These are phyloP conservation scores for Peronospora destructor DNA, from an alignment of 352 stramenopile genomes.

Conservation along the genomic window DNA sequence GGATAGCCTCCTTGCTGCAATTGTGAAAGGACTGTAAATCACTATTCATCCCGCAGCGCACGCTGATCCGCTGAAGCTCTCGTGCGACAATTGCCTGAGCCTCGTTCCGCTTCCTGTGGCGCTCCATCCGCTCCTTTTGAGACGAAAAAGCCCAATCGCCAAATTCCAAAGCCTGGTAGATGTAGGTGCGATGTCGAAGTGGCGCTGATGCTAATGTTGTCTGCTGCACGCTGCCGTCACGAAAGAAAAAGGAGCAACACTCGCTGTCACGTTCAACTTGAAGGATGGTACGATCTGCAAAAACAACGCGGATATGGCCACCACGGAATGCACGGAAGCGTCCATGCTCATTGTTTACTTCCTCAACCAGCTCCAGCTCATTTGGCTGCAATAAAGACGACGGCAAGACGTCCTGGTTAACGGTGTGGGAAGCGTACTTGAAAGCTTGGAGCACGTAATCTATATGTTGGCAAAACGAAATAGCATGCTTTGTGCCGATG, in stretches of 20 bases:
- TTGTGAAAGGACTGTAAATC: constrained; percentile 1
- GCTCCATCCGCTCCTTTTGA: constrained; percentile 41
- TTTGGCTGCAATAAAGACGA: constrained; percentile 2
- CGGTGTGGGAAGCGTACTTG: constrained; percentile 3
- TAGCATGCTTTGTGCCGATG: constrained; percentile 12
- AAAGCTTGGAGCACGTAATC: constrained; percentile 30
- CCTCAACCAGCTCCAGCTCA: constrained; percentile 27
- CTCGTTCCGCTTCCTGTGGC: constrained; percentile 30
- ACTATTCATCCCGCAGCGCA: constrained; percentile 36
- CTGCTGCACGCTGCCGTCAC: constrained; percentile 29
- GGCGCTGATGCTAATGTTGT: constrained; percentile 42
- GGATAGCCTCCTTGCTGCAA: background rate
- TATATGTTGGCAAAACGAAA: constrained; percentile 29
- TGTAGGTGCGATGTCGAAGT: constrained; percentile 37
- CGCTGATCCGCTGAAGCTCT: constrained; percentile 42
- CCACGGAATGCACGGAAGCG: constrained; percentile 62
- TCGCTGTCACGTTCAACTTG: constrained; percentile 34
- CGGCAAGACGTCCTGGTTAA: background rate
- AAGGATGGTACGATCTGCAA: constrained; percentile 68
- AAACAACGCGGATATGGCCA: constrained; percentile 55
- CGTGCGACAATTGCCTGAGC: constrained; percentile 23
- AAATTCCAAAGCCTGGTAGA: constrained; percentile 51
- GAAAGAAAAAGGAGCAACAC: constrained; percentile 47
- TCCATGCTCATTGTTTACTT: constrained; percentile 41
- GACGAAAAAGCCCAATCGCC: constrained; percentile 57